These are phyloP conservation scores for Mortierella sp. DNA, from an alignment of 371 early-diverging fungal genomes.

Conservation along the genomic window DNA sequence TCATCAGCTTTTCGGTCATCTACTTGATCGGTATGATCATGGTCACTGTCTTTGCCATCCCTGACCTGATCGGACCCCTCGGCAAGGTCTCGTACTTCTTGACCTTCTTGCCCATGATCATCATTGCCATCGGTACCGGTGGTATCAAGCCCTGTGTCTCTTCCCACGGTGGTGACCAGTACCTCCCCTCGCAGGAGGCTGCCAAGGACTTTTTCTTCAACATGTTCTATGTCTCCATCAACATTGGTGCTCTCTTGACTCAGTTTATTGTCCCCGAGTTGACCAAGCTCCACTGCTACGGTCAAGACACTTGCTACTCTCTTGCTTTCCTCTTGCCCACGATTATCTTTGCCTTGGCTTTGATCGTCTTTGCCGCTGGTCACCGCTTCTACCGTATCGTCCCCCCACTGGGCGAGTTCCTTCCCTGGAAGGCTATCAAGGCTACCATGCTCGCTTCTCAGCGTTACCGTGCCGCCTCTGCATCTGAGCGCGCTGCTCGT, in stretches of 20 bases:
- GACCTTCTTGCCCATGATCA: slow-evolving; percentile 51
- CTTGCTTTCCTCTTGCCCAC: slow-evolving; percentile 39
- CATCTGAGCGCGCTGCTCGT: slow-evolving; percentile 39
- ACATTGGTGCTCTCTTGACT: slow-evolving; percentile 52
- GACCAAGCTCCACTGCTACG: slow-evolving; percentile 23
- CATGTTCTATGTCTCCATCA: slow-evolving; percentile 62
- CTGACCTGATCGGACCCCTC: slow-evolving; percentile 29
- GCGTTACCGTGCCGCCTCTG: slow-evolving; percentile 13
- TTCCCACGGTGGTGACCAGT: slow-evolving; percentile 68
- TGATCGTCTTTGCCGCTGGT: slow-evolving; percentile 59
- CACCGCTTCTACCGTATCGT: slow-evolving; percentile 64
- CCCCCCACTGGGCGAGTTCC: slow-evolving; percentile 63
- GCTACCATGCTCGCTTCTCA: slow-evolving; percentile 31
- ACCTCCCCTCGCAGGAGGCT: slow-evolving; percentile 26
- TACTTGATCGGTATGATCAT: slow-evolving; percentile 63
- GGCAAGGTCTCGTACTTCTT: slow-evolving; percentile 37
- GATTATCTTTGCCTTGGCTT: slow-evolving; percentile 54
- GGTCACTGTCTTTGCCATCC: slow-evolving; percentile 49
- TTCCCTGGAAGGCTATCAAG: slow-evolving; percentile 56
- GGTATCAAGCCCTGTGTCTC: slow-evolving; percentile 67
- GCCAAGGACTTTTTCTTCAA: slow-evolving; percentile 57
- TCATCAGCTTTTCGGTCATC: slow-evolving; percentile 61
- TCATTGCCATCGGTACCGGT: slow-evolving; percentile 71
- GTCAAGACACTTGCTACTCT: slow-evolving; percentile 16
- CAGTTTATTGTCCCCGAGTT: slow-evolving; percentile 32